These are phyloP conservation scores for Rutstroemia sp. DNA, from an alignment of 2,329 filamentous ascomycete genomes.

Conservation along the genomic window DNA sequence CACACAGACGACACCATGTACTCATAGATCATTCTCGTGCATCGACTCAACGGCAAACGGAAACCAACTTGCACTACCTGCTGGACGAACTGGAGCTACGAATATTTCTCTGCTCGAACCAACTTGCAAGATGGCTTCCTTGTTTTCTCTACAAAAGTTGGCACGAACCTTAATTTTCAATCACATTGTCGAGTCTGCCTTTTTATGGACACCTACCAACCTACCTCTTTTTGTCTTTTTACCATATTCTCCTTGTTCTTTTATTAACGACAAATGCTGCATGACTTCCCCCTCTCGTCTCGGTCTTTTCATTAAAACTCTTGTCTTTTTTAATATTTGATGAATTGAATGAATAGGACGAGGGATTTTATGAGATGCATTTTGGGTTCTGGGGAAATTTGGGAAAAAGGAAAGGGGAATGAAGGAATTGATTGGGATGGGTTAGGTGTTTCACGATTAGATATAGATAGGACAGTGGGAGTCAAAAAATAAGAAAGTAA, in stretches of 20 bases:
- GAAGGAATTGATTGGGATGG: not conserved
- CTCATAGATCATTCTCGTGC: constrained; percentile 24
- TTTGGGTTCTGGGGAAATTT: not conserved
- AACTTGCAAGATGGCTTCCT: constrained; percentile 6
- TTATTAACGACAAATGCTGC: not conserved
- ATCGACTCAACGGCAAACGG: constrained; percentile 3
- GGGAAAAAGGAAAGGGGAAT: not conserved
- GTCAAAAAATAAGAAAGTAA: constrained; percentile 8
- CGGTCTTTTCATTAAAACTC: not conserved
- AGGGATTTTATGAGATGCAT: not conserved
- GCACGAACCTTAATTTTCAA: not conserved
- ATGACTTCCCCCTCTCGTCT: not conserved
- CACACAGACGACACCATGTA: constrained; percentile 17
- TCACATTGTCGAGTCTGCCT: not conserved
- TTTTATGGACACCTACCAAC: not conserved
- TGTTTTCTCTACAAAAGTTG: not conserved
- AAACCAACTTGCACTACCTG: not conserved
- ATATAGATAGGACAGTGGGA: constrained; percentile 5
- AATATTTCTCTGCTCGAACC: not conserved
- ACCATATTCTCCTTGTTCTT: not conserved
- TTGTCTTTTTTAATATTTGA: not conserved
- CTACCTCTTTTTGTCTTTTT: not conserved
- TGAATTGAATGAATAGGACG: no score
- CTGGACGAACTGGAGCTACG: constrained; percentile 1
- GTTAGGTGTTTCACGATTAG: constrained; percentile 1